Conservation (phyloP, 768 basidiomycete genomes). For the Leccinellum luteum region DNA sequence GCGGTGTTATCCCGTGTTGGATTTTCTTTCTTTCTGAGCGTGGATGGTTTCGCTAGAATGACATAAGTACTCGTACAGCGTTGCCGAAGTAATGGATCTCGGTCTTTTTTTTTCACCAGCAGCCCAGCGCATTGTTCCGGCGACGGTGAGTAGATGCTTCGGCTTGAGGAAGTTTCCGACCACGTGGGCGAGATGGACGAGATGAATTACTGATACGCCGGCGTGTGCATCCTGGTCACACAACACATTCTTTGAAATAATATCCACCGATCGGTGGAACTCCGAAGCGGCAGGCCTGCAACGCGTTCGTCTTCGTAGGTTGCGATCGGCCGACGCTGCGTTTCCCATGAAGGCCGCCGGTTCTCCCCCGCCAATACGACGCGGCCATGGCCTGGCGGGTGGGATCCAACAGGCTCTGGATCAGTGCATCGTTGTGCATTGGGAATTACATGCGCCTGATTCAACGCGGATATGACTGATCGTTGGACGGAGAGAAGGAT, state of each 20-base stretch:
- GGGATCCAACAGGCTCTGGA: no score
- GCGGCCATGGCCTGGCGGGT: no score
- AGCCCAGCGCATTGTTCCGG: neutral
- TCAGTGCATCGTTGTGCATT: neutral
- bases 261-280: neutral
- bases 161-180: neutral
- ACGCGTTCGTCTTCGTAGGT: neutral
- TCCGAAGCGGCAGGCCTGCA: neutral
- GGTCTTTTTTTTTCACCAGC: neutral
- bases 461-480: neutral
- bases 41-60: constrained; percentile 19
- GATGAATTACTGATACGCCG: neutral
- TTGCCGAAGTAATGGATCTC: constrained; percentile 17
- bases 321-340: neutral
- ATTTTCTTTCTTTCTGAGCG: neutral
- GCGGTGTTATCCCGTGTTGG: neutral
- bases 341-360: neutral
- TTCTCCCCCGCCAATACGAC: neutral
- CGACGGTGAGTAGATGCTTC: neutral
- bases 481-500: neutral
- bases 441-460: neutral
- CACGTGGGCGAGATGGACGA: neutral
- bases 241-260: neutral
- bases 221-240: neutral
- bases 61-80: constrained; percentile 13